phyloP scores from a whole-genome alignment of 495 filamentous ascomycete genomes.

The Choiromyces venosus region DNA sequence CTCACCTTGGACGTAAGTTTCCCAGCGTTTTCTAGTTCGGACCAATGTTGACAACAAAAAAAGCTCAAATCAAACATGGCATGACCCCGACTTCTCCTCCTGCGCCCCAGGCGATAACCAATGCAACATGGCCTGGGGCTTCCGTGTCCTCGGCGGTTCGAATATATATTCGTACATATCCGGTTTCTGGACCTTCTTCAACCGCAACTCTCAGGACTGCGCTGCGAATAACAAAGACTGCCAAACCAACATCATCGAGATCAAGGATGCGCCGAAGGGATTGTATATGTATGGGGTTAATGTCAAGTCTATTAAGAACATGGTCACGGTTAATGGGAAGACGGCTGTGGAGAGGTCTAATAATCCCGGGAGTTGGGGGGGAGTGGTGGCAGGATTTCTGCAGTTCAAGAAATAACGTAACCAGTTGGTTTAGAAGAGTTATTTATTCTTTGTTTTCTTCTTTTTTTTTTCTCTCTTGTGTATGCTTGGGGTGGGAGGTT shows the following conservation, averaged over 20 bases:
- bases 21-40: no score
- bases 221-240: conserved; percentile 7
- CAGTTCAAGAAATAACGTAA: no score
- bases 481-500: no score
- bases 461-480: neutral
- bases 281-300: conserved; percentile 10
- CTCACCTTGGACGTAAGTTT: no score
- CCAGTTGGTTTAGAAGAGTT: neutral
- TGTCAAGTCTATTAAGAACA: conserved; percentile 6
- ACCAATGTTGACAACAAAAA: no score
- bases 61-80: conserved; percentile 47
- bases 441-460: no score
- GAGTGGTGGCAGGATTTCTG: conserved; percentile 8
- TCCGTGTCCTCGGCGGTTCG: conserved; percentile 56
- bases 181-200: conserved; percentile 74
- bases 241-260: conserved; percentile 9
- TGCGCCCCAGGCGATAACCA: conserved; percentile 49
- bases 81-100: conserved; percentile 55
- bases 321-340: conserved; percentile 6
- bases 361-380: conserved; percentile 12
- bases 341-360: conserved; percentile 4
- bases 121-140: conserved; percentile 60
- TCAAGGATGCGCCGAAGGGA: conserved; percentile 41
- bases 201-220: conserved; percentile 45
- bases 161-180: conserved; percentile 61